A percentile compares a stretch with the other conserved stretches of the same genome.
Evolutionary conservation across 2,329 filamentous ascomycete species (phyloP).

Genomic region (Hypoxylon sp.): DNA sequence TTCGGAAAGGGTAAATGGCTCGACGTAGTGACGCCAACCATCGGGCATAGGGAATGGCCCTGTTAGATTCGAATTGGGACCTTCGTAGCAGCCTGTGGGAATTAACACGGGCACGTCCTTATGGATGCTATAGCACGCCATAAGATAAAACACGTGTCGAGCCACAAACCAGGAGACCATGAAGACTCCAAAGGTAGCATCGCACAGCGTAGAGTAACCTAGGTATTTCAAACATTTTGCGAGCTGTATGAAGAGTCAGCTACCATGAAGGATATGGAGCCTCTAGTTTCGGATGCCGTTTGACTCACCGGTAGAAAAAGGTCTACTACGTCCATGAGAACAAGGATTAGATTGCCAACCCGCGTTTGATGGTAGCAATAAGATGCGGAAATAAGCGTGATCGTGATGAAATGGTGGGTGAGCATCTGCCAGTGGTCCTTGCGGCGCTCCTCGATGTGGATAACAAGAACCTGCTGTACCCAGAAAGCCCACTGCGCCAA

Average conservation of each 20-base stretch:
- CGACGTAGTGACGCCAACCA: slow-evolving; percentile 72
- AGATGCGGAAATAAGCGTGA: slow-evolving; percentile 80
- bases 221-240: slow-evolving; percentile 96
- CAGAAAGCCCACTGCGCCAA: slow-evolving; percentile 92
- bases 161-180: slow-evolving; percentile 86
- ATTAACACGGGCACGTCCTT: slow-evolving; percentile 72
- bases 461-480: slow-evolving; percentile 92
- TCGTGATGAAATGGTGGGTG: slow-evolving; percentile 92
- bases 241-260: slow-evolving; percentile 62
- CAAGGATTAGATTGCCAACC: slow-evolving; percentile 88
- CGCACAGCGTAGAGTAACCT: slow-evolving; percentile 80
- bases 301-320: slow-evolving; percentile 82
- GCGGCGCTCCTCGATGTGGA: slow-evolving; percentile 92
- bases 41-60: slow-evolving; percentile 67
- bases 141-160: slow-evolving; percentile 83
- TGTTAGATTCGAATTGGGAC: slow-evolving; percentile 65
- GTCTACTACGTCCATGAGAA: slow-evolving; percentile 94
- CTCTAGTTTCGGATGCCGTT: neutral
- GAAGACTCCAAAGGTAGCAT: slow-evolving; percentile 86
- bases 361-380: slow-evolving; percentile 90
- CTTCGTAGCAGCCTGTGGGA: slow-evolving; percentile 77
- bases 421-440: slow-evolving; percentile 99
- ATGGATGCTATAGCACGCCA: slow-evolving; percentile 86
- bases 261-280: neutral
- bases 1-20: slow-evolving; percentile 77